Base-by-base conservation (phyloP, 2,329 filamentous ascomycete species). In the Fusarium equiseti region DNA sequence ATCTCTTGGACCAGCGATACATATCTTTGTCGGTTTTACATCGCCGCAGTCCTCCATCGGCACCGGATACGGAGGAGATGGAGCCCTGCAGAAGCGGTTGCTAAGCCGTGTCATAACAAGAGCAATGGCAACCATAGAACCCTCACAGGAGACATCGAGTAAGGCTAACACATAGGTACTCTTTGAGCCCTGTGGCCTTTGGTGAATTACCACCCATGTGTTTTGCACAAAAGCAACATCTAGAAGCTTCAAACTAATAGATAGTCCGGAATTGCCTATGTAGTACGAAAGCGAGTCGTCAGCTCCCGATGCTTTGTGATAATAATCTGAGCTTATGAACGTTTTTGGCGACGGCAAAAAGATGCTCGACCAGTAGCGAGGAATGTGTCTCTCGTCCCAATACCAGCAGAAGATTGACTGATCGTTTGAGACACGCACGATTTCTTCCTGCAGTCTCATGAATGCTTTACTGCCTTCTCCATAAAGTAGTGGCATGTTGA, bases 401-500 rank as follows among this genome's bases (percentile, higher is more conserved):
- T 52, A 22, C 49, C 49, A 52, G 18, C 49, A 40, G 5, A 52
- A 52, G 6, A 52, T 52, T 2, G 49, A 27, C 1, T 40, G 49
- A 3, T 52, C 49, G 6, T 52, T 52, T 2, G 49, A 52, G 2
- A 52, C 2, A 0, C 32, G 22, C 6, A 52, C 40, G 13, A 52
- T 40, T 5, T 52, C 49, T 26, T 52, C 49, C 1, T 52, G 49
- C 1, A 52, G 18, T 2, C 49, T 22, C 0, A 52, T 16, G 2
- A 52, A 52, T 6, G 49, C 49, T 22, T 52, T 52, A 3, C 5
- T 16, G 0, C 52, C 52, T 35, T 55, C 40, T 0, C 52, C 52
- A 10, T 55, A 55, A 0, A 55, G 8, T 0, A 55, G n/a, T 0
- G 52, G 52, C 52, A 55, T 55, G 0, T 55, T 55, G 0, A 55